phyloP scores from a whole-genome alignment of 805 yeast genomes.

The Lachancea fermentati region DNA sequence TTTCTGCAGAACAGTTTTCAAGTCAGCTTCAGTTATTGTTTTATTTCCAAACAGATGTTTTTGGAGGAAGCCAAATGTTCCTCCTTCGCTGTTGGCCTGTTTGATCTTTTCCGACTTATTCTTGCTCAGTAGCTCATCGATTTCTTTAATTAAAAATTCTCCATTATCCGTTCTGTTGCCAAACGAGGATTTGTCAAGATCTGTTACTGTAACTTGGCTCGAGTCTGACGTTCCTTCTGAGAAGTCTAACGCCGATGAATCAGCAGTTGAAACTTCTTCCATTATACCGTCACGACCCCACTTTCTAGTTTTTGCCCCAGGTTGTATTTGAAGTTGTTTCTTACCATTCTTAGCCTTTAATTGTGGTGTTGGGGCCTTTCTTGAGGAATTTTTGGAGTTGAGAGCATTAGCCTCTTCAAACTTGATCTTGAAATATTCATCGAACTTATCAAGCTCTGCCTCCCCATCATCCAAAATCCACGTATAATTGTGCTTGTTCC shows the following conservation, averaged over 20 bases:
- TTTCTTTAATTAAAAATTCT: slow-evolving; percentile 59
- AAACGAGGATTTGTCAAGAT: slow-evolving; percentile 31
- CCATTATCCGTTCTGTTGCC: slow-evolving; percentile 45
- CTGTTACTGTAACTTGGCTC: slow-evolving; percentile 15
- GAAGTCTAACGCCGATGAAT: slow-evolving; percentile 47
- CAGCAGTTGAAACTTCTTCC: slow-evolving; percentile 38
- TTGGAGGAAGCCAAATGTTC: slow-evolving; percentile 51
- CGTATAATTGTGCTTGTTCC: slow-evolving; percentile 26
- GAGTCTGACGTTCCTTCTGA: slow-evolving; percentile 34
- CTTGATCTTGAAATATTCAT: slow-evolving; percentile 35
- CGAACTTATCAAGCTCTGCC: slow-evolving; percentile 36
- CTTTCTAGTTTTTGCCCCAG: slow-evolving; percentile 36
- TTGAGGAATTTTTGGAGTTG: slow-evolving; percentile 13
- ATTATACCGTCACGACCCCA: slow-evolving; percentile 63
- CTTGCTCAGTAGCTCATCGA: slow-evolving; percentile 38
- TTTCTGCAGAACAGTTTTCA: slow-evolving; percentile 57
- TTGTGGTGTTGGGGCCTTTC: slow-evolving; percentile 1
- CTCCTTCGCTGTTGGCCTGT: slow-evolving; percentile 19
- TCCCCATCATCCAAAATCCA: slow-evolving; percentile 28
- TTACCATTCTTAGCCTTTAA: slow-evolving; percentile 6
- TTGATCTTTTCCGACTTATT: slow-evolving; percentile 13
- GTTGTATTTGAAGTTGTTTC: slow-evolving; percentile 10
- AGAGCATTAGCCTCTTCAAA: slow-evolving; percentile 6
- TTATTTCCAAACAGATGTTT: slow-evolving; percentile 64
- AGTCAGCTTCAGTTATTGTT: slow-evolving; percentile 55